Percentiles rank a stretch among this genome's conserved stretches.
phyloP scores from a whole-genome alignment of 2,329 filamentous ascomycete species.

The Elsinoe perseae region DNA sequence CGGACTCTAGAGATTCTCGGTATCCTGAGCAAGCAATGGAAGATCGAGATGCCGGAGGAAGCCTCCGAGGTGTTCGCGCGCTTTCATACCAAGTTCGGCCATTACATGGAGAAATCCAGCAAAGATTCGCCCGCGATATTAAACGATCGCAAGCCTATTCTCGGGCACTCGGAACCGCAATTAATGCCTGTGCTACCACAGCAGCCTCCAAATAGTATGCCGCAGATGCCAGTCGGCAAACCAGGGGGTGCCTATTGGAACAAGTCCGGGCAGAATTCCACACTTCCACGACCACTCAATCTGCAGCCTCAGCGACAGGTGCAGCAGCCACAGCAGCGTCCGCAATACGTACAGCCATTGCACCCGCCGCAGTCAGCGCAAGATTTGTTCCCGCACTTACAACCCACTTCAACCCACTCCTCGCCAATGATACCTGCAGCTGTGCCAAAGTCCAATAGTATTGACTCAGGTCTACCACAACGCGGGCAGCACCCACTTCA shows the following conservation, averaged over 20 bases:
- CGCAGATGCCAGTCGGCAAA: neutral
- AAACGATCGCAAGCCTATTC: neutral
- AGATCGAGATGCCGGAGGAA: conserved; percentile 76
- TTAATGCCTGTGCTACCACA: conserved; percentile 7
- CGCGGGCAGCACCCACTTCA: neutral
- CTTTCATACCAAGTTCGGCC: conserved; percentile 72
- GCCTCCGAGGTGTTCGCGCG: conserved; percentile 67
- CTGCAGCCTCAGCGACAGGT: conserved; percentile 16
- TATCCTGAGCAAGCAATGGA: conserved; percentile 81
- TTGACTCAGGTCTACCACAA: neutral
- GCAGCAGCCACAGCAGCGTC: conserved; percentile 20
- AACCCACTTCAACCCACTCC: conserved; percentile 7
- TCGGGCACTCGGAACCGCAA: neutral
- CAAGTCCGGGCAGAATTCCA: neutral
- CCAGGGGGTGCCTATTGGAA: neutral
- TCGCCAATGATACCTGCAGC: neutral
- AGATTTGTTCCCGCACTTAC: conserved; percentile 1
- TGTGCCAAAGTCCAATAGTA: neutral
- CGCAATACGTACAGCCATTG: conserved; percentile 3
- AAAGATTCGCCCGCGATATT: conserved; percentile 30
- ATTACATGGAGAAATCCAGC: conserved; percentile 39
- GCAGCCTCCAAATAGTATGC: neutral
- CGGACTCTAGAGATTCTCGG: conserved; percentile 79
- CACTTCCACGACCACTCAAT: neutral
- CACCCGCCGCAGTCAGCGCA: conserved; percentile 13